Conservation (phyloP, 1,139 yeast genomes). For the Suhomyces yuchorum region DNA sequence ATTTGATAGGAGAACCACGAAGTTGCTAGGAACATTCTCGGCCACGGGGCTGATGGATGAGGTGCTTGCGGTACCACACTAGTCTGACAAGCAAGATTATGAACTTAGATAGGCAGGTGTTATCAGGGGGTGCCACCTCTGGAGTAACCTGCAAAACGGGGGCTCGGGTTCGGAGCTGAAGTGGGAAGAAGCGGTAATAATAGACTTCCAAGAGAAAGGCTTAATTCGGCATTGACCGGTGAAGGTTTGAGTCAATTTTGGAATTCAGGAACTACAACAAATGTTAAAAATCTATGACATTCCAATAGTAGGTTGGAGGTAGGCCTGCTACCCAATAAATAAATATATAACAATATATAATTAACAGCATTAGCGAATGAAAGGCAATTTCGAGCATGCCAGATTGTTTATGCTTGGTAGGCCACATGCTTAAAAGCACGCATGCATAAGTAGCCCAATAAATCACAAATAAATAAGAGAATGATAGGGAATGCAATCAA, state of each 20-base stretch:
- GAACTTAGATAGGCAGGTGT: background rate
- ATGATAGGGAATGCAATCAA: conserved; percentile 12
- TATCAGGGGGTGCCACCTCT: background rate
- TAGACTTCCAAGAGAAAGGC: background rate
- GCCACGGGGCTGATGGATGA: background rate
- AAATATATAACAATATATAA: background rate
- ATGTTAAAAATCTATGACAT: background rate
- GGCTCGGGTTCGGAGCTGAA: conserved; percentile 1
- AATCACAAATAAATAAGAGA: conserved; percentile 11
- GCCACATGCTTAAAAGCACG: conserved; percentile 12
- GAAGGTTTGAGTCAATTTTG: background rate
- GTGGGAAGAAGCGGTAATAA: background rate
- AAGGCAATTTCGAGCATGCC: background rate
- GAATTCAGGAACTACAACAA: background rate
- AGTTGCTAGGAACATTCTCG: background rate
- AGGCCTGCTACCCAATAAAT: conserved; percentile 4
- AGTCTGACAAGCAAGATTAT: background rate
- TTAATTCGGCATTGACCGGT: background rate
- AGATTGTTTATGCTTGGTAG: background rate
- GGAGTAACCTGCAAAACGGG: conserved; percentile 6
- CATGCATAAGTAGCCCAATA: conserved; percentile 14
- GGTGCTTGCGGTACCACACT: background rate
- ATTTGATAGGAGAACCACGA: background rate
- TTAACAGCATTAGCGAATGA: background rate
- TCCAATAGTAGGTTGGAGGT: background rate